Percentiles rank a stretch among this genome's conserved stretches.
These are phyloP conservation scores for Tephrocybe sp. DNA, from an alignment of 768 basidiomycete species.

Conservation along the genomic window DNA sequence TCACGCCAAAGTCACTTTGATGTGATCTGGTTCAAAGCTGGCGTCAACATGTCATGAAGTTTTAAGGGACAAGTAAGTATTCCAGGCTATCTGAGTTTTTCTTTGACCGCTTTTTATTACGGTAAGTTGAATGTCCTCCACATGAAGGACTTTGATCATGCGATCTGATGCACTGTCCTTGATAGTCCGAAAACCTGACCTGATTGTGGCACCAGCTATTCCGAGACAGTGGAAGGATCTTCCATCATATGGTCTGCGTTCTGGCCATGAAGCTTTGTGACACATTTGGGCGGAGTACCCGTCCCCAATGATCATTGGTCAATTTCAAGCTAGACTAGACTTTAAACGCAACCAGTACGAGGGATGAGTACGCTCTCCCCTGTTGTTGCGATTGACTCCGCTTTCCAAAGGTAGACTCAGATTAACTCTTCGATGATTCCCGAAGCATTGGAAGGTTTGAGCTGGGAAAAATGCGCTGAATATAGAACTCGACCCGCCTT, in stretches of 20 bases:
- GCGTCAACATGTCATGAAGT: conserved; percentile 27
- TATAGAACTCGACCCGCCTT: conserved; percentile 39
- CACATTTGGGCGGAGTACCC: not conserved
- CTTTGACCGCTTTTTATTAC: conserved; percentile 20
- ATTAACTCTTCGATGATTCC: conserved; percentile 34
- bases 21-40: conserved; percentile 12
- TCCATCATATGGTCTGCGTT: not conserved
- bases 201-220: conserved; percentile 37
- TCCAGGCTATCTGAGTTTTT: no score
- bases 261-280: not conserved
- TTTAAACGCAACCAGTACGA: no score
- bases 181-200: conserved; percentile 17
- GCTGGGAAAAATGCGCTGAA: conserved; percentile 32
- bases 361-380: conserved; percentile 2
- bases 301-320: not conserved
- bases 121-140: not conserved
- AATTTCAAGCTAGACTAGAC: no score
- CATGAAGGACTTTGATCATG: conserved; percentile 19
- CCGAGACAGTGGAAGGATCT: conserved; percentile 8
- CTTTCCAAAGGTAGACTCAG: conserved; percentile 18
- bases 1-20: conserved; percentile 7
- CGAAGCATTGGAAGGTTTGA: conserved; percentile 39
- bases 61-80: conserved; percentile 26
- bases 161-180: conserved; percentile 25
- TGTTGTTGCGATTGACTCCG: conserved; percentile 4